Evolutionary conservation across 2,329 filamentous ascomycete genomes (phyloP), one percentile per base, ranked within the genome.

Genomic region (Colletotrichum shisoi): DNA sequence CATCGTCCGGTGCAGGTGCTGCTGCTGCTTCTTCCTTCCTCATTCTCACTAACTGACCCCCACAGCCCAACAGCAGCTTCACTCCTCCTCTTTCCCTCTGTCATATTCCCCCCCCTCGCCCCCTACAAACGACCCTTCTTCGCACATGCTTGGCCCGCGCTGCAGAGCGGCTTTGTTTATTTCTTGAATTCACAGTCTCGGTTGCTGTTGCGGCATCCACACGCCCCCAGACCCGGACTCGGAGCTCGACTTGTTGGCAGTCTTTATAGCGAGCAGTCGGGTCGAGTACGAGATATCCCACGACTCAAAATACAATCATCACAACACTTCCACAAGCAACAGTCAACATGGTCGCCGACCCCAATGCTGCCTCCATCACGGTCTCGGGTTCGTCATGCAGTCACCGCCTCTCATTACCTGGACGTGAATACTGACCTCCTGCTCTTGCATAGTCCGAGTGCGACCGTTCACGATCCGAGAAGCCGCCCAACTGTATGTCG

Each of bases 401-500:
- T 19, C 51, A 13, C 37, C 13, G 3, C 37, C 45, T 12, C n/a
- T 12, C 3, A 34, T 34, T 56, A 34, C 44, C 31, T 34, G 37
- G 44, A 21, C 59, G 54, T 19, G 58, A 62, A 65, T 24, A 27
- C 61, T 62, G 27, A 51, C 24, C 8, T 34, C 21, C 37, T 19
- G 46, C 24, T 11, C 13, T 46, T 24, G 34, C 69, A 21, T 72
- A 89, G 88, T 91, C 70, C 87, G 89, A 75, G 89, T 91, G 72
- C 86, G 89, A 72, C 89, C 89, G 6, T 91, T 91, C 73, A 91
- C 88, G 12, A 97, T 98, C 72, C 86, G 93, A 81, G 95, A 99
- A 84, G 95, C 95, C 72, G 95, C 95, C 46, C 94, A 98, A 81
- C 82, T 99, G 83, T 90, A 82, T 63, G 84, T 73, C 53, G 17